Conservation (phyloP, 306 rosid species). For the Carpinus fangiana region DNA sequence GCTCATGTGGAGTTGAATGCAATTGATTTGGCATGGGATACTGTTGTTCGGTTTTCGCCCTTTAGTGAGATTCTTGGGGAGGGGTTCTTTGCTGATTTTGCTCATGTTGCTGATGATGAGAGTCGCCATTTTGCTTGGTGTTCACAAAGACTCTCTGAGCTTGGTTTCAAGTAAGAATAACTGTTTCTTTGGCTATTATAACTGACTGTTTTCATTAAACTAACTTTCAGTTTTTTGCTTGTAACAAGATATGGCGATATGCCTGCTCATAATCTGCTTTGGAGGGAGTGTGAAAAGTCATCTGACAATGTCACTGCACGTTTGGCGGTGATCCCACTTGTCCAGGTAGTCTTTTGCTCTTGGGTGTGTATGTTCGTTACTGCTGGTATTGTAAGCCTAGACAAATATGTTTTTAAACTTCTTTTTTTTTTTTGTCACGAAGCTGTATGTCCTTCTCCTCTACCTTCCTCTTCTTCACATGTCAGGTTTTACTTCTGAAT, state of each 20-base stretch:
- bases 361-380: not conserved
- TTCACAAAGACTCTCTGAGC: constrained; percentile 93
- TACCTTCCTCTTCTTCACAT: not conserved
- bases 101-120: constrained; percentile 96
- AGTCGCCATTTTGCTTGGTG: constrained; percentile 95
- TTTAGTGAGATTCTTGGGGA: constrained; percentile 75
- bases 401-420: constrained; percentile 3
- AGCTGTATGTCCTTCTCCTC: constrained; percentile 7
- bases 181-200: constrained; percentile 15
- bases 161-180: constrained; percentile 80
- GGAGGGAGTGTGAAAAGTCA: constrained; percentile 96
- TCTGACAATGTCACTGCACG: constrained; percentile 90
- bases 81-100: constrained; percentile 86
- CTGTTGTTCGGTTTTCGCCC: constrained; percentile 86
- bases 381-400: constrained; percentile 1
- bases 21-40: constrained; percentile 95
- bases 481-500: not conserved
- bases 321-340: constrained; percentile 85
- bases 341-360: constrained; percentile 56
- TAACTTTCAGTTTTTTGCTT: constrained; percentile 32
- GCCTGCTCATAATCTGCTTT: constrained; percentile 93
- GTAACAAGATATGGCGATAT: constrained; percentile 85
- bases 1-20: constrained; percentile 98
- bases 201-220: constrained; percentile 25
- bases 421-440: not conserved